Evolutionary conservation across 306 rosid genomes (phyloP).

Genomic region (Hylodesmum podocarpum): DNA sequence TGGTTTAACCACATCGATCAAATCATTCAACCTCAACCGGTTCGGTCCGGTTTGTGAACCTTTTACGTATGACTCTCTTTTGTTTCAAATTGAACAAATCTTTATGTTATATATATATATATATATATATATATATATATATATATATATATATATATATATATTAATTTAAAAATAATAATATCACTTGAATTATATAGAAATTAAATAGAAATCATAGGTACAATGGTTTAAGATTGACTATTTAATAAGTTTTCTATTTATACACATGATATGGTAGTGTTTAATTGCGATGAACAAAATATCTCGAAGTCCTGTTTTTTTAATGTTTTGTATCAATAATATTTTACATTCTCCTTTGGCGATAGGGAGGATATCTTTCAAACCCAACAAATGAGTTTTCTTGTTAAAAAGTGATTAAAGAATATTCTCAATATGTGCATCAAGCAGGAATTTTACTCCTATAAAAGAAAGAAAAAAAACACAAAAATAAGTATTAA

Average conservation of each 20-base stretch:
- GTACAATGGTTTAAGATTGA: no score
- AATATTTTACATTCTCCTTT: neutral
- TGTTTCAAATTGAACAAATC: neutral
- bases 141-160: no score
- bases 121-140: no score
- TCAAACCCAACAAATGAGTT: neutral
- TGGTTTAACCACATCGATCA: no score
- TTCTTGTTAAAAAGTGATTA: neutral
- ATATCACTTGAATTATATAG: no score
- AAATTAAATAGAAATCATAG: no score
- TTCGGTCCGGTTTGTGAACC: no score
- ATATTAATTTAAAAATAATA: no score
- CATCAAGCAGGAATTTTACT: neutral
- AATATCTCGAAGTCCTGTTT: neutral
- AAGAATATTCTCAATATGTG: neutral
- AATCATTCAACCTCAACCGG: no score
- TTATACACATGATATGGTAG: no score
- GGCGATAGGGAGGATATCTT: neutral
- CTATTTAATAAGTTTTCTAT: no score
- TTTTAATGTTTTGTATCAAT: neutral
- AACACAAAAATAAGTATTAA: neutral
- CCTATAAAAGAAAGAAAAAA: neutral
- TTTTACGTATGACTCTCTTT: neutral
- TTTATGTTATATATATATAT: no score
- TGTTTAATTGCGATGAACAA: neutral